Conservation (phyloP, 768 basidiomycete species). For the Saitozyma podzolica region DNA sequence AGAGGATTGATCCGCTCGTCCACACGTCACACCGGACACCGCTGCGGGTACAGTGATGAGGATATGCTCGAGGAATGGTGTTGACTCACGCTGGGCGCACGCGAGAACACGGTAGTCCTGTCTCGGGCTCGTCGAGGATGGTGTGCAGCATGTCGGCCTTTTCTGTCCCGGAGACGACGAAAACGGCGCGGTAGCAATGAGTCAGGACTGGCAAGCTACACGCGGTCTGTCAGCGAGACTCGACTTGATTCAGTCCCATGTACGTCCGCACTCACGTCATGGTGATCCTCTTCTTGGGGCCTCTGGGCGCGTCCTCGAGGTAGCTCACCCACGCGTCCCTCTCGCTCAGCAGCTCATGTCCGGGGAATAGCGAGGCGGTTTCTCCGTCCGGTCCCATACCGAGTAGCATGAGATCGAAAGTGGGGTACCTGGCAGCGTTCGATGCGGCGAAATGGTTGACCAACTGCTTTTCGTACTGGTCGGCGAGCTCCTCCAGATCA, state of each 20-base stretch:
- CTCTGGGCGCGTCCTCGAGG: slow-evolving; percentile 93
- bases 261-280: slow-evolving; percentile 62
- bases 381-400: slow-evolving; percentile 97
- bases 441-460: slow-evolving; percentile 88
- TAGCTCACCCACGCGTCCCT: slow-evolving; percentile 92
- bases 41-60: too few relatives aligned
- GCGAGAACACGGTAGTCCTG: slow-evolving; percentile 74
- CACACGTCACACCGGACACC: too few relatives aligned
- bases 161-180: slow-evolving; percentile 78
- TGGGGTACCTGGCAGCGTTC: slow-evolving; percentile 91
- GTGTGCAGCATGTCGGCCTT: slow-evolving; percentile 73
- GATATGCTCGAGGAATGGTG: not conserved
- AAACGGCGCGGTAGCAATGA: slow-evolving; percentile 69
- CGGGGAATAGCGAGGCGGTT: slow-evolving; percentile 96
- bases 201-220: slow-evolving; percentile 51
- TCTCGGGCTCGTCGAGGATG: slow-evolving; percentile 76
- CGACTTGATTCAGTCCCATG: slow-evolving; percentile 60
- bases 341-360: slow-evolving; percentile 75
- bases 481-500: slow-evolving; percentile 56
- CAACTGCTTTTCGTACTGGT: slow-evolving; percentile 62
- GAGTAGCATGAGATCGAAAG: slow-evolving; percentile 94
- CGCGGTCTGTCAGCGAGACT: not conserved
- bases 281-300: slow-evolving; percentile 83
- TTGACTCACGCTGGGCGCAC: slow-evolving; percentile 64
- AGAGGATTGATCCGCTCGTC: too few relatives aligned